Evolutionary conservation across 176 grass and related monocot species (phyloP), one percentile per base, ranked within the genome.

Genomic region (Triticum urartu): DNA sequence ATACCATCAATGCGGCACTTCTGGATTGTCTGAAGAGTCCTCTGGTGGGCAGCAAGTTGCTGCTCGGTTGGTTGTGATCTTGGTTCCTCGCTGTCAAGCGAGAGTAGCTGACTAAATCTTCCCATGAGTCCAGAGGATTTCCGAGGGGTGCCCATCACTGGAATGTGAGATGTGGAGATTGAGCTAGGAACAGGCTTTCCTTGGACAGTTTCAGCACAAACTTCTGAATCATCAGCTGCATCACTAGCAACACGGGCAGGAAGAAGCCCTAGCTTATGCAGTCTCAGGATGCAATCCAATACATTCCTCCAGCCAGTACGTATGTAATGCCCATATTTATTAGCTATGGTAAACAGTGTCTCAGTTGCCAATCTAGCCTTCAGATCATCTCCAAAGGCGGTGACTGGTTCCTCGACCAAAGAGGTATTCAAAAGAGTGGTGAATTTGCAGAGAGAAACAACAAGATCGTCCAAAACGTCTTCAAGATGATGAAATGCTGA

Each of bases 81-180:
- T 65, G 94, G 94, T 74, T 99, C 97, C 85, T 99, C 97, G n/a
- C 92, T 94, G 56, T 99, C 97, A 82, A 99, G 94, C 36, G 94
- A 99, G 52, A 99, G 84, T 14, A 99, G 89, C 86, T 99, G 97
- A 82, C 88, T 97, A 92, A 99, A 99, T 80, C 97, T 95, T 21
- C 97, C 97, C 94, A 99, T 99, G 64, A 99, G 88, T 32, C 97
- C 97, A 77, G 97, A 99, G 10, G 97, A 99, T 83, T 93, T 96
- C 33, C 94, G 90, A 80, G 97, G 92, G 0, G 94, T 96, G 34
- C 94, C 97, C 82, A 99, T 92, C 30, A 88, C 91, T 80, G 92
- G 97, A 92, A 94, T 79, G 85, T 99, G 92, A 90, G 90, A 89
- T 54, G 92, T 82, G 82, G 92, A 86, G 83, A 99, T 65, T 78